A percentile compares a stretch with the other conserved stretches of the same genome.
Evolutionary conservation across 306 rosid genomes (phyloP).

Genomic region (Ceratonia siliqua): DNA sequence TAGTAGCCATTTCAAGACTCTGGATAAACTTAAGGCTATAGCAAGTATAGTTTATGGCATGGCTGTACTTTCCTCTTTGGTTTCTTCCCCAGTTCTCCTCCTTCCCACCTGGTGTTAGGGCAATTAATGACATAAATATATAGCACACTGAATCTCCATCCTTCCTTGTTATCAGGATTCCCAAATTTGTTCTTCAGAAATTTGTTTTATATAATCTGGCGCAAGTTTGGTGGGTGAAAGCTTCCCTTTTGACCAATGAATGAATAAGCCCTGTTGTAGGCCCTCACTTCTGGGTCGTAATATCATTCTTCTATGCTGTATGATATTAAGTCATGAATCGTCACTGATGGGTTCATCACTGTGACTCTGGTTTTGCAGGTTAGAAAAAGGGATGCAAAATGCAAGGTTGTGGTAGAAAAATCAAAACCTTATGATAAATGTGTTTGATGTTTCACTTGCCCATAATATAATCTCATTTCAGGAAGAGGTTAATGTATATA

Average conservation of each 20-base stretch:
- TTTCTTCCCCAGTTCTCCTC: neutral
- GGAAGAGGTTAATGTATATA: neutral
- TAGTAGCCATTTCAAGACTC: neutral
- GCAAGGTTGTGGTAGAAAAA: slow-evolving; percentile 62
- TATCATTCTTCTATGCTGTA: slow-evolving; percentile 26
- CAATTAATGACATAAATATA: neutral
- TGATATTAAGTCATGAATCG: neutral
- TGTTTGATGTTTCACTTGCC: slow-evolving; percentile 29
- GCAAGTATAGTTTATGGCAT: neutral
- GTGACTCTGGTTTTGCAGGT: slow-evolving; percentile 49
- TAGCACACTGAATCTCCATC: slow-evolving; percentile 7
- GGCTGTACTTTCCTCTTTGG: slow-evolving; percentile 1
- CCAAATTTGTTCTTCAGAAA: neutral
- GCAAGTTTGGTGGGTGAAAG: neutral
- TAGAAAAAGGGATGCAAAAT: slow-evolving; percentile 55
- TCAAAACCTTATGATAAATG: slow-evolving; percentile 61
- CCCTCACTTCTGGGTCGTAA: slow-evolving; percentile 5
- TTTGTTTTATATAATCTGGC: neutral
- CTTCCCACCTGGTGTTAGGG: neutral
- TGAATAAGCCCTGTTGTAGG: slow-evolving; percentile 4
- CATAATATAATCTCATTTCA: neutral
- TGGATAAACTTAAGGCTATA: slow-evolving; percentile 22
- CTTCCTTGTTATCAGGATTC: neutral
- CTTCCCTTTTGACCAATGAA: neutral
- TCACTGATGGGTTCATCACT: slow-evolving; percentile 20